Conservation (phyloP, 1,284 basidiomycete genomes). For the Sparassis latifolia region DNA sequence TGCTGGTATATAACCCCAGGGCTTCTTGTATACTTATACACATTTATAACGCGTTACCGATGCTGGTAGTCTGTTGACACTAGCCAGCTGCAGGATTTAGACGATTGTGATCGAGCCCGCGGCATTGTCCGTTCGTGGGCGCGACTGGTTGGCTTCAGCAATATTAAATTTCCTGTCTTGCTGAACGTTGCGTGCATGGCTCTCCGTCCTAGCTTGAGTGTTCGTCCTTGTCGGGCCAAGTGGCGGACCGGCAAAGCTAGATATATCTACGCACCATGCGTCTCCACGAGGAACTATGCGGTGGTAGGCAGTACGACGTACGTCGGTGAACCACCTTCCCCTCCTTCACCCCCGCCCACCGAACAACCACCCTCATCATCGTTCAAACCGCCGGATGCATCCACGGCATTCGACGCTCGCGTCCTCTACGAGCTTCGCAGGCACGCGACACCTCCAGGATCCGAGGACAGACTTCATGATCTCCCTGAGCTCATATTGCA, state of each 20-base stretch:
- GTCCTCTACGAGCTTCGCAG: conserved; percentile 13
- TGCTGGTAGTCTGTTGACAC: no score
- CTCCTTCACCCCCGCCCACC: conserved; percentile 10
- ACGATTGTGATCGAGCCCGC: no score
- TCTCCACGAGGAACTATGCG: conserved; percentile 16
- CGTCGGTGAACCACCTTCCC: conserved; percentile 18
- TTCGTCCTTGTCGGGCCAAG: no score
- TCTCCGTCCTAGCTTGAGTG: no score
- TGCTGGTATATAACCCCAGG: background rate
- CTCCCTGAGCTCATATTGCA: conserved; percentile 25
- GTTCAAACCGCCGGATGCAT: conserved; percentile 5
- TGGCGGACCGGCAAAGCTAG: no score
- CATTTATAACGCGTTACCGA: no score
- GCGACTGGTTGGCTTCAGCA: no score
- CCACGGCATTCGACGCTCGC: conserved; percentile 15
- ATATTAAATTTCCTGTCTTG: no score
- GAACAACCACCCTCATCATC: conserved; percentile 4
- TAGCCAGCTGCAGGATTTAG: no score
- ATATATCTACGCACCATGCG: no score
- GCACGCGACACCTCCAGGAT: background rate
- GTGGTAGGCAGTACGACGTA: conserved; percentile 22
- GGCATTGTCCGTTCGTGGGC: no score
- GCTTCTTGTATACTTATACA: background rate
- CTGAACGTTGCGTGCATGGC: no score
- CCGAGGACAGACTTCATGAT: conserved; percentile 1